These are phyloP conservation scores for Xerocomus brunneocitrinus DNA, from an alignment of 768 basidiomycete genomes.

Conservation along the genomic window DNA sequence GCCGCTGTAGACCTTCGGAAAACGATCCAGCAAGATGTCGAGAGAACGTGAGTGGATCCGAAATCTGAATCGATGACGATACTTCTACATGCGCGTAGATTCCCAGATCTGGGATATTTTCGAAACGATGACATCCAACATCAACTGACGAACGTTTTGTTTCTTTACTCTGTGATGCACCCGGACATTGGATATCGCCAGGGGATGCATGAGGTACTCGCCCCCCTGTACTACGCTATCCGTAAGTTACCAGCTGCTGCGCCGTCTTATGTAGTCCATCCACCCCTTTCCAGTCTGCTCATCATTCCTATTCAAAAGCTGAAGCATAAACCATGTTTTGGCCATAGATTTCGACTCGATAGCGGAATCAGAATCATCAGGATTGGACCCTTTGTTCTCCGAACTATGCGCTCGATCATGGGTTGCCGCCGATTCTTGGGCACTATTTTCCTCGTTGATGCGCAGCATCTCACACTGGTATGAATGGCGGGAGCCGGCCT, in stretches of 20 bases:
- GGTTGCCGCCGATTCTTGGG: slow-evolving; percentile 86
- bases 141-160: slow-evolving; percentile 82
- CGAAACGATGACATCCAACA: slow-evolving; percentile 68
- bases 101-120: slow-evolving; percentile 96
- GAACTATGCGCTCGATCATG: slow-evolving; percentile 64
- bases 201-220: slow-evolving; percentile 97
- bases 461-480: slow-evolving; percentile 72
- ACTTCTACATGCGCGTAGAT: slow-evolving; percentile 44
- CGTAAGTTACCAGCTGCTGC: slow-evolving; percentile 20
- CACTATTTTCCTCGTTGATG: slow-evolving; percentile 81
- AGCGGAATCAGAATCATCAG: slow-evolving; percentile 26
- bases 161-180: slow-evolving; percentile 75
- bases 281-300: slow-evolving; percentile 12
- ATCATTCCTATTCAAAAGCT: slow-evolving; percentile 21
- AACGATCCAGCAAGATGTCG: slow-evolving; percentile 90
- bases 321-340: slow-evolving; percentile 23
- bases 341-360: slow-evolving; percentile 76
- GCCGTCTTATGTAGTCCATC: slow-evolving; percentile 1
- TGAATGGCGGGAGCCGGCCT: slow-evolving; percentile 54
- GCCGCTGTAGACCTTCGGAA: slow-evolving; percentile 82
- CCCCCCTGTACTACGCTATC: slow-evolving; percentile 72
- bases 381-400: slow-evolving; percentile 36
- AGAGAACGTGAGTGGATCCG: slow-evolving; percentile 72
- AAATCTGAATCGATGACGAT: slow-evolving; percentile 1
- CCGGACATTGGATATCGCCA: slow-evolving; percentile 90